These are phyloP conservation scores for Aspergillus brasiliensis DNA, from an alignment of 2,329 filamentous ascomycete genomes.

Conservation along the genomic window DNA sequence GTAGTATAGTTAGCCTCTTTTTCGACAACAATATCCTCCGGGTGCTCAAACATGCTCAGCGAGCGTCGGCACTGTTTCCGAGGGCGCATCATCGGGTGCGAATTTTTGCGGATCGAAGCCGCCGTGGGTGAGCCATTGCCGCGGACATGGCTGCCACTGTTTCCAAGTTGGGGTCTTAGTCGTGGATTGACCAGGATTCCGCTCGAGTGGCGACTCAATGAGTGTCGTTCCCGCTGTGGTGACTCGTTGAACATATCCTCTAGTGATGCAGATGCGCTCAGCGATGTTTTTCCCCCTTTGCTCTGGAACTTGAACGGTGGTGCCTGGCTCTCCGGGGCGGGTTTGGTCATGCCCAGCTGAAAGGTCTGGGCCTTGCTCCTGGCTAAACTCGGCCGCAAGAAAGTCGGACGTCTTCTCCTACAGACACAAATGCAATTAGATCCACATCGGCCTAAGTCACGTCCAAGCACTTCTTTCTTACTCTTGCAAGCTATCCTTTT, in stretches of 20 bases:
- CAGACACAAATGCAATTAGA: slow-evolving; percentile 25
- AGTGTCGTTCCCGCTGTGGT: slow-evolving; percentile 69
- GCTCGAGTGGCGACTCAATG: slow-evolving; percentile 63
- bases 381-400: slow-evolving; percentile 73
- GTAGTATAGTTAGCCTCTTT: slow-evolving; percentile 63
- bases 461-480: slow-evolving; percentile 30
- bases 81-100: slow-evolving; percentile 71
- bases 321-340: slow-evolving; percentile 64
- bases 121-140: slow-evolving; percentile 75
- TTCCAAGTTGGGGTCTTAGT: slow-evolving; percentile 66
- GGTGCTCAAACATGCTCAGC: slow-evolving; percentile 96
- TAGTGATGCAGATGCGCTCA: slow-evolving; percentile 66
- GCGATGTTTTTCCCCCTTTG: slow-evolving; percentile 53
- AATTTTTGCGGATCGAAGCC: slow-evolving; percentile 70
- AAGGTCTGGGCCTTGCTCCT: slow-evolving; percentile 75
- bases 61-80: slow-evolving; percentile 89
- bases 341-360: slow-evolving; percentile 62
- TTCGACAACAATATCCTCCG: slow-evolving; percentile 81
- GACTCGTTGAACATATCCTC: slow-evolving; percentile 81
- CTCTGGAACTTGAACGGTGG: slow-evolving; percentile 76
- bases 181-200: slow-evolving; percentile 62
- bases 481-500: slow-evolving; percentile 34
- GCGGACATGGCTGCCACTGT: slow-evolving; percentile 56
- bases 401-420: slow-evolving; percentile 67
- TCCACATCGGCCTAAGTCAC: slow-evolving; percentile 1